Conservation (phyloP, 1,284 basidiomycete genomes). For the Tilletiopsis washingtonensis region DNA sequence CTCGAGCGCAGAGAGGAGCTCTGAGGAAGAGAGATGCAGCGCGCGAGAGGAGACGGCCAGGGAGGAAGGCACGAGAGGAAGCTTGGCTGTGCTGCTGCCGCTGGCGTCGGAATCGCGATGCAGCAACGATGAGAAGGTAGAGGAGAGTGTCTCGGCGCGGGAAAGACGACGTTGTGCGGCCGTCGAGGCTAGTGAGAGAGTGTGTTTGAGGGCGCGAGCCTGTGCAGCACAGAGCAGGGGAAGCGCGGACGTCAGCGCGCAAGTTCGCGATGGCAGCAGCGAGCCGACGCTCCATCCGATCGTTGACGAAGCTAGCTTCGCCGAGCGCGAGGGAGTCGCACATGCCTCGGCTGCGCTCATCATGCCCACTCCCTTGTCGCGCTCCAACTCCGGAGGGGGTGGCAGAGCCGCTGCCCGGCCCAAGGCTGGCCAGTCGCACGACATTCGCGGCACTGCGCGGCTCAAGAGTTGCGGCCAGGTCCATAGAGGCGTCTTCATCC, state of each 20-base stretch:
- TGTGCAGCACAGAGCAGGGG: neutral
- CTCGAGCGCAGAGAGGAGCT: constrained; percentile 18
- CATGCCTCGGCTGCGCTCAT: too few species aligned
- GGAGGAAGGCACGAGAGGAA: neutral
- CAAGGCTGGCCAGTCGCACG: neutral
- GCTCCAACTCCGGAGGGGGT: too few species aligned
- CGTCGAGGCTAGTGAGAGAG: constrained; percentile 13
- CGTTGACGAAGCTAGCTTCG: too few species aligned
- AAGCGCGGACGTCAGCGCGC: neutral
- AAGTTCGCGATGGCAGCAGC: too few species aligned
- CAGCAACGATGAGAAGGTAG: constrained; percentile 15
- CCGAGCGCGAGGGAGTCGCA: too few species aligned
- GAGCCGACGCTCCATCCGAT: too few species aligned
- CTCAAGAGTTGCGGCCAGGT: neutral
- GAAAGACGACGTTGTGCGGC: constrained; percentile 13
- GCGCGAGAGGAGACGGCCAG: constrained; percentile 13
- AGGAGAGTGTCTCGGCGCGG: constrained; percentile 10
- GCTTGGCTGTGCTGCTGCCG: too few species aligned
- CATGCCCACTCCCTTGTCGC: too few species aligned
- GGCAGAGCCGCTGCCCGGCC: neutral
- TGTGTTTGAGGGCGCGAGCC: constrained; percentile 21
- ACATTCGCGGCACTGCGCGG: neutral
- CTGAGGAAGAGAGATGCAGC: constrained; percentile 22
- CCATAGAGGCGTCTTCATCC: neutral
- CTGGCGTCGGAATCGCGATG: too few species aligned